Base-by-base conservation (phyloP, 768 basidiomycete genomes). In the Tricholoma flavovirens region DNA sequence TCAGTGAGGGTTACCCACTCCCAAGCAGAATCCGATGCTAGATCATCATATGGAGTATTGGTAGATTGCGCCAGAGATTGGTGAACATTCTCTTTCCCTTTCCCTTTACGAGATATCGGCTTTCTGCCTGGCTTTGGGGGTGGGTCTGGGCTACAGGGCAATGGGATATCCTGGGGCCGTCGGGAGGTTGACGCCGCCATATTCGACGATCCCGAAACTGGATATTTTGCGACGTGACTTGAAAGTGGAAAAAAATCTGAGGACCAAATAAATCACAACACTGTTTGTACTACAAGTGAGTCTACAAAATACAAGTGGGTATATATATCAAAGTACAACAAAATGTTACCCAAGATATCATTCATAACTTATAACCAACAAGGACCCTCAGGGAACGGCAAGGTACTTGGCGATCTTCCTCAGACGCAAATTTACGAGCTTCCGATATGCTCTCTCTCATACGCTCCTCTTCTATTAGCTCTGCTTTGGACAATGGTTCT, bases 1-100 rank as follows among this genome's bases (percentile, higher is more conserved):
- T 90, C 87, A 36, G 88, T 83, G 56, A 93, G 75, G 49, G 82
- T 77, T 55, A 78, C 75, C 90, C 90, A 92, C 53, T 80, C 71
- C 88, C 86, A 87, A 49, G 70, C 64, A 30, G 71, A 40, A 17
- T 63, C 58, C 30, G 66, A 67, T 60, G 67, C 69, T 49, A 53
- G 42, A 56, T 64, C 58, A 59, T 69, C 68, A 69, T 55, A 60
- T 45, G 62, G 56, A 53, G 56, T 55, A 26, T 54, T 46, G 24
- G 15, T 45, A 30, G 58, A 36, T 2, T 29, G 15, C 26, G 15
- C 5, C 10, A n/a, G 22, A 11, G 51, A 22, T 14, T 51, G 21
- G 32, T n/a, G 49, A 40, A 58, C 59, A 35, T 71, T 71, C 63
- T 74, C 77, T 63, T 78, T 82, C 57, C 71, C 77, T 69, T 83